Base-by-base conservation (phyloP, 1,284 basidiomycete genomes). In the Hypsizygus ulmarius region DNA sequence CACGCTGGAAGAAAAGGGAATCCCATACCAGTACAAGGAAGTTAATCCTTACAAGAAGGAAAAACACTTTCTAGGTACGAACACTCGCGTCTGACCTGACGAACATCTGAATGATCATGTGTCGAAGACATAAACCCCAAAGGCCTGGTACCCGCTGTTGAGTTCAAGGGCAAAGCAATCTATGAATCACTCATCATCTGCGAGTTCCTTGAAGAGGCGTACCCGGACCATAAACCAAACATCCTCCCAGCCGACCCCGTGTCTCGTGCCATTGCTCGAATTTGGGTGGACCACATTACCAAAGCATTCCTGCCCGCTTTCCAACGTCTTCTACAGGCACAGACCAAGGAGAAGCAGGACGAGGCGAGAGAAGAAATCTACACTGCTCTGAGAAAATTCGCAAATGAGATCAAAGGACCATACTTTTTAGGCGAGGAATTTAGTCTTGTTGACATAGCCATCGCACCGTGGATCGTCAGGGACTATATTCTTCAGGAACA, bases 21-120 rank as follows among this genome's bases (percentile, higher is more conserved):
- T 84, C 27, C 77, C 77, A 1, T 85, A 85, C 58, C 79, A 83
- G 54, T 82, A 82, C 60, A 74, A 74, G 52, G 79, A 87, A 60
- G 76, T 84, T 15, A 86, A 87, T 59, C 83, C 83, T 0, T 87
- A 87, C 70, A 78, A 79, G 65, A 86, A 87, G 57, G 83, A 84
- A 52, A 68, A 76, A 27, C 72, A 79, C 39, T 80, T 86, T 58
- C 68, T 82, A 18, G 73, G 78, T 77, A 43, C 14, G 68, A 49
- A 48, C 11, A 44, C 25, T 43, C 27, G 40, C 18, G 19, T 2
- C 6, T 6, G 14, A 12, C 18, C 11, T 8, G 32, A 7, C 9
- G 10, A 11, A 37, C 37, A 34, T 16, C 15, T 14, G 5, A 14
- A 33, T 42, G 40, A 40, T 32, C 14, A 10, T 11, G 14, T n/a